These are phyloP conservation scores for Kodamaea laetipori DNA, from an alignment of 805 yeast species.

Conservation along the genomic window DNA sequence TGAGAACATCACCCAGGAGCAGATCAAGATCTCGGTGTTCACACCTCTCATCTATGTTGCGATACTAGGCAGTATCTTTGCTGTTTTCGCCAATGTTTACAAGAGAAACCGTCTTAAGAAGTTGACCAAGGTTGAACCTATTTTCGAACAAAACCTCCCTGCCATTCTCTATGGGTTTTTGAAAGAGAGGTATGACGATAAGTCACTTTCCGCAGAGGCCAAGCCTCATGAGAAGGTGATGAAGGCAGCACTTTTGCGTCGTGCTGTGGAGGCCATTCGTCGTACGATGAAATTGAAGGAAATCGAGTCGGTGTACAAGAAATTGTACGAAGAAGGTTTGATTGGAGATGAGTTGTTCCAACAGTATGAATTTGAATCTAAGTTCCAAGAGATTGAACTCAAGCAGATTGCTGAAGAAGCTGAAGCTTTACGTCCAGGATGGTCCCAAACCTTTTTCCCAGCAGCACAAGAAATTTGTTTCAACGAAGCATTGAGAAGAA, in stretches of 20 bases:
- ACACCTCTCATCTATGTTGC: slow-evolving; percentile 80
- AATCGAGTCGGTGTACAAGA: slow-evolving; percentile 64
- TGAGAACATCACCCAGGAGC: slow-evolving; percentile 21
- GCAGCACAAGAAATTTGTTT: slow-evolving; percentile 87
- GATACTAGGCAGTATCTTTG: slow-evolving; percentile 64
- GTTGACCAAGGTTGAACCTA: slow-evolving; percentile 63
- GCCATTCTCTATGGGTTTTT: slow-evolving; percentile 64
- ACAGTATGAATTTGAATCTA: slow-evolving; percentile 74
- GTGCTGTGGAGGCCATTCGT: slow-evolving; percentile 85
- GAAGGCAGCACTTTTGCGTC: slow-evolving; percentile 57
- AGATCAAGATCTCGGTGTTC: slow-evolving; percentile 40
- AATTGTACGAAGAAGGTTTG: slow-evolving; percentile 81
- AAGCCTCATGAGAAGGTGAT: slow-evolving; percentile 77
- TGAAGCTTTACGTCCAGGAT: slow-evolving; percentile 69
- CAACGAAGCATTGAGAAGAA: slow-evolving; percentile 86
- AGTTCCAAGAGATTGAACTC: slow-evolving; percentile 79
- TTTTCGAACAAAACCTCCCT: slow-evolving; percentile 70
- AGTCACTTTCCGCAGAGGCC: slow-evolving; percentile 35
- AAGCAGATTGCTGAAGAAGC: slow-evolving; percentile 76
- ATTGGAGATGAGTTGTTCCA: slow-evolving; percentile 89
- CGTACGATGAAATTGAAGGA: slow-evolving; percentile 83
- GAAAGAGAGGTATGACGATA: slow-evolving; percentile 45
- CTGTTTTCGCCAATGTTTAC: slow-evolving; percentile 69
- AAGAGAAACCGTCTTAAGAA: slow-evolving; percentile 56
- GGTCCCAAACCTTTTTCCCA: slow-evolving; percentile 77